Percentiles rank a stretch among this genome's conserved stretches.
Conservation (phyloP, 495 filamentous ascomycete species). For the Poronia punctata region DNA sequence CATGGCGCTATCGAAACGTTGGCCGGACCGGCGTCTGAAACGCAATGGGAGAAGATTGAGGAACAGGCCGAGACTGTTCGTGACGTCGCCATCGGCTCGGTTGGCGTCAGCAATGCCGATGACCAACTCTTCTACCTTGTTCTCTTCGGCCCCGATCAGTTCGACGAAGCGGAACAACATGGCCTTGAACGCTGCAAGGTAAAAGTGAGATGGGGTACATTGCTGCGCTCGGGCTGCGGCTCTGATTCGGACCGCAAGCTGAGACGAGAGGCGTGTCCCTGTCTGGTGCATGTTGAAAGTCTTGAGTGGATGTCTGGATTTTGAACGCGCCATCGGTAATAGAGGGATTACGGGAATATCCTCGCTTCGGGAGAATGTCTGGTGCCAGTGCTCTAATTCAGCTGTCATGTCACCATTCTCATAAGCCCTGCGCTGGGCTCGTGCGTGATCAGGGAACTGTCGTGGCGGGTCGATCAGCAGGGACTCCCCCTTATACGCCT, state of each 20-base stretch:
- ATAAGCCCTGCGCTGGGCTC: conserved; percentile 4
- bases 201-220: conserved; percentile 24
- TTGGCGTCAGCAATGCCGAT: conserved; percentile 30
- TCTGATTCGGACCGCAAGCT: neutral
- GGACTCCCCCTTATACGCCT: conserved; percentile 25
- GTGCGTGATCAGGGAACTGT: conserved; percentile 16
- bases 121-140: conserved; percentile 21
- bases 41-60: conserved; percentile 44
- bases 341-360: conserved; percentile 1
- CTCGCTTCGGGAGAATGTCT: conserved; percentile 14
- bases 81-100: conserved; percentile 17
- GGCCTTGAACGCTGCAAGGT: conserved; percentile 17
- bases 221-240: conserved; percentile 5
- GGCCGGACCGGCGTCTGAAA: conserved; percentile 11
- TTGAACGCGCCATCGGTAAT: neutral
- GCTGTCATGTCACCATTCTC: conserved; percentile 5
- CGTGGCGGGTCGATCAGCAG: conserved; percentile 1
- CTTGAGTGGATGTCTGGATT: neutral
- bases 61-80: conserved; percentile 35
- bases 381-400: conserved; percentile 30
- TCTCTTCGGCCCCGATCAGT: no score
- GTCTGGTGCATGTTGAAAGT: conserved; percentile 1
- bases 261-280: neutral
- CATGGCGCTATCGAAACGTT: conserved; percentile 10
- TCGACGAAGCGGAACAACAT: conserved; percentile 13